Evolutionary conservation across 495 filamentous ascomycete species (phyloP).

Genomic region (Neurospora sublineolata): DNA sequence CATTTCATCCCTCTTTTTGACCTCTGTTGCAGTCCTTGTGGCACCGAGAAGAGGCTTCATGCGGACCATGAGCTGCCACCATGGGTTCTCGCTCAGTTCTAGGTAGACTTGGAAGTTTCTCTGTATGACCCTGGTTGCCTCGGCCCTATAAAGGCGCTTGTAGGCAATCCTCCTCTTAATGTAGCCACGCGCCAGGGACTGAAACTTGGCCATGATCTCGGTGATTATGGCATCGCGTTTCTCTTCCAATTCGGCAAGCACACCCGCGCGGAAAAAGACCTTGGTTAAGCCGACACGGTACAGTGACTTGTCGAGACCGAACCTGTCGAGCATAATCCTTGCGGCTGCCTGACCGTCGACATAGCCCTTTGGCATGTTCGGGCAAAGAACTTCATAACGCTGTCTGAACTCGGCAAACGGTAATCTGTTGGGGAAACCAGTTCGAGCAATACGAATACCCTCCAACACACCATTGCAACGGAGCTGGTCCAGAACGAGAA

Average conservation of each 20-base stretch:
- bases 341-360: conserved; percentile 81
- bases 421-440: conserved; percentile 94
- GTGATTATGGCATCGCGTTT: conserved; percentile 83
- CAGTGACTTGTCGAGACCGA: conserved; percentile 69
- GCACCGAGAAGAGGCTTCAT: conserved; percentile 94
- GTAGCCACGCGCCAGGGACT: conserved; percentile 82
- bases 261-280: conserved; percentile 95
- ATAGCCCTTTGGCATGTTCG: conserved; percentile 79
- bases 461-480: conserved; percentile 98
- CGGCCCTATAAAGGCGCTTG: conserved; percentile 86
- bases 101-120: conserved; percentile 84
- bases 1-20: conserved; percentile 87
- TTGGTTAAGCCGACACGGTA: conserved; percentile 95
- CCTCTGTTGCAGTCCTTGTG: conserved; percentile 78
- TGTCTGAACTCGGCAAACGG: conserved; percentile 89
- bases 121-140: conserved; percentile 91
- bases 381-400: conserved; percentile 93
- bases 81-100: conserved; percentile 79
- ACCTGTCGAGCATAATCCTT: conserved; percentile 77
- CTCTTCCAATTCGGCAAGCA: conserved; percentile 93
- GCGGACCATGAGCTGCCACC: conserved; percentile 91
- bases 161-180: conserved; percentile 75
- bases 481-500: conserved; percentile 87
- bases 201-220: conserved; percentile 88
- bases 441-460: conserved; percentile 93